A percentile compares a stretch with the other conserved stretches of the same genome.
phyloP scores from a whole-genome alignment of 2,329 filamentous ascomycete genomes.

The Aspergillus caelatus region DNA sequence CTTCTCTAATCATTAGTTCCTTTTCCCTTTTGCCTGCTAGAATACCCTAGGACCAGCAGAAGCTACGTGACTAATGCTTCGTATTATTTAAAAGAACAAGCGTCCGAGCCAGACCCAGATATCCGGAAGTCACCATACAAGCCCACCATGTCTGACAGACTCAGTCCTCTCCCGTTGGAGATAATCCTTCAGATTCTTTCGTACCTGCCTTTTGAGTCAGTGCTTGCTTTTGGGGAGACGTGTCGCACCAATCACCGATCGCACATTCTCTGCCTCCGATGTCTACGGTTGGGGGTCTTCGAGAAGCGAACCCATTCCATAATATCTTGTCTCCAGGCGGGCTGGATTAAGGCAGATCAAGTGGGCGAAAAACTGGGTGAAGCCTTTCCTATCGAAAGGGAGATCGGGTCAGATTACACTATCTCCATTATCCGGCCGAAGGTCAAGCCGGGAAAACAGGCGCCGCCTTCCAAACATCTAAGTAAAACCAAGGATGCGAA shows the following conservation, averaged over 20 bases:
- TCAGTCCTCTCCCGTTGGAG: constrained; percentile 34
- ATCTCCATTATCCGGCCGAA: constrained; percentile 22
- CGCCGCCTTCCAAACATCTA: background rate
- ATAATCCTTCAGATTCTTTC: constrained; percentile 35
- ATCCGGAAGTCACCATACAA: background rate
- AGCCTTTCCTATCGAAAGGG: background rate
- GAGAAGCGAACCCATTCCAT: constrained; percentile 35
- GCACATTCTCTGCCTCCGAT: constrained; percentile 32
- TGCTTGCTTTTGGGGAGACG: constrained; percentile 37
- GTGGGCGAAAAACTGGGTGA: constrained; percentile 13
- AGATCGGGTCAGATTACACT: constrained; percentile 12
- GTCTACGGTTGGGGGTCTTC: constrained; percentile 36
- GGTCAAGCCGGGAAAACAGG: background rate
- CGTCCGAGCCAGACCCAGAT: background rate
- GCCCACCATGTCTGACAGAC: constrained; percentile 18
- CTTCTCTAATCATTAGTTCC: background rate
- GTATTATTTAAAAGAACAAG: background rate
- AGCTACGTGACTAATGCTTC: background rate
- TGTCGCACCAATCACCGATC: constrained; percentile 29
- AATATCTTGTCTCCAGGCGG: constrained; percentile 34
- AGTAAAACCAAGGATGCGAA: constrained; percentile 5
- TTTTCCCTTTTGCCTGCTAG: background rate
- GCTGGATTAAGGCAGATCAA: constrained; percentile 26
- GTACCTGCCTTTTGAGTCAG: constrained; percentile 30
- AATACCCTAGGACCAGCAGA: background rate